phyloP scores from a whole-genome alignment of 352 stramenopile genomes.

The Phytophthora uliginosa region DNA sequence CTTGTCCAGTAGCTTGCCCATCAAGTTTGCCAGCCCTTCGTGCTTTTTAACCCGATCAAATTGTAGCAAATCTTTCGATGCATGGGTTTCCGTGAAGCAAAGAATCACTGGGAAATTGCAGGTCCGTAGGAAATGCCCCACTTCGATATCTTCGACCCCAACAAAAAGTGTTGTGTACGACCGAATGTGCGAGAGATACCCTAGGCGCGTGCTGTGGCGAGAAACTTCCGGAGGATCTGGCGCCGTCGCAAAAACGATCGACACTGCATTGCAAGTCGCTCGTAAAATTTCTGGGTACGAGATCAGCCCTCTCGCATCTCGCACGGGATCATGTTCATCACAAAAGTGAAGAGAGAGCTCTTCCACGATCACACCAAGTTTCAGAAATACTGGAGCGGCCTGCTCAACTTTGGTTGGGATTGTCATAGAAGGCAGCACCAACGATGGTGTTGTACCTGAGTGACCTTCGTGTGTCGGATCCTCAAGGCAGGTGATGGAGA shows the following conservation, averaged over 20 bases:
- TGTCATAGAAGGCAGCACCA: conserved; percentile 29
- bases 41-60: conserved; percentile 56
- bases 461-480: conserved; percentile 43
- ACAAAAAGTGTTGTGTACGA: conserved; percentile 71
- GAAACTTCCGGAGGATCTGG: conserved; percentile 61
- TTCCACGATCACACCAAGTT: conserved; percentile 46
- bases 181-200: conserved; percentile 77
- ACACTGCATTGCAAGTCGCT: conserved; percentile 41
- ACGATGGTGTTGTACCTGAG: conserved; percentile 12
- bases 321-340: conserved; percentile 64
- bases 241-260: conserved; percentile 59
- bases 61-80: conserved; percentile 39
- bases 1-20: conserved; percentile 48
- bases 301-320: conserved; percentile 44
- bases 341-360: conserved; percentile 70
- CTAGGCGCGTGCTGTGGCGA: conserved; percentile 55
- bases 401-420: conserved; percentile 13
- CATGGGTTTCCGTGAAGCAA: conserved; percentile 46
- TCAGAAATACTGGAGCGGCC: conserved; percentile 37
- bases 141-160: conserved; percentile 55
- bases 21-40: conserved; percentile 38
- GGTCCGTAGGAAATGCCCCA: conserved; percentile 77
- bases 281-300: conserved; percentile 73
- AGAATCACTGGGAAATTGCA: conserved; percentile 85
- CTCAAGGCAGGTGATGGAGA: conserved; percentile 75